phyloP scores from a whole-genome alignment of 306 rosid species.

The Gleditsia sinensis region DNA sequence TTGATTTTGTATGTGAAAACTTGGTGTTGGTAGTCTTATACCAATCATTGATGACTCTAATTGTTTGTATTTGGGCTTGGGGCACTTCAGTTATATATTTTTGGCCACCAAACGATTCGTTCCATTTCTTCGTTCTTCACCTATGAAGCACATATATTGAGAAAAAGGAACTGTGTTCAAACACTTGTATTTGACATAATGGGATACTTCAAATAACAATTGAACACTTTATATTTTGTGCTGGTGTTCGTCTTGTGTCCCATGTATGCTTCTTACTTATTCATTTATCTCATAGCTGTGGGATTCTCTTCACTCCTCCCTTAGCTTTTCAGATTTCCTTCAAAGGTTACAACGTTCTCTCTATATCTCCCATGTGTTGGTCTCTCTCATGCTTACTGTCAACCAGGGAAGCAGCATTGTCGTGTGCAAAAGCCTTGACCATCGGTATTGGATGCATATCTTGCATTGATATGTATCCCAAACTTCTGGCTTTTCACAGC shows the following conservation, averaged over 20 bases:
- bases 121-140: not conserved
- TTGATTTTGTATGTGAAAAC: not conserved
- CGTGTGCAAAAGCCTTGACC: too few relatives aligned
- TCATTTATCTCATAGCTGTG: not conserved
- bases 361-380: not conserved
- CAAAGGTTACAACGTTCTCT: not conserved
- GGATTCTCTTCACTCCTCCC: not conserved
- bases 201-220: not conserved
- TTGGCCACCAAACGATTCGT: not conserved
- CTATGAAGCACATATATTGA: not conserved
- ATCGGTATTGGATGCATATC: too few relatives aligned
- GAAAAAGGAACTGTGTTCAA: not conserved
- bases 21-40: constrained; percentile 9
- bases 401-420: too few relatives aligned
- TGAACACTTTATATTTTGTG: not conserved
- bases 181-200: not conserved
- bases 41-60: constrained; percentile 6
- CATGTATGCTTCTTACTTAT: not conserved
- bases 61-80: constrained; percentile 13
- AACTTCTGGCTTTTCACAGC: too few relatives aligned
- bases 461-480: too few relatives aligned
- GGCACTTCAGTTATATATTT: not conserved
- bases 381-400: not conserved
- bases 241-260: not conserved
- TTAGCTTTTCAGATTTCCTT: not conserved